phyloP scores from a whole-genome alignment of 202 grass and related monocot genomes.

The Schoenoplectus tabernaemontani region DNA sequence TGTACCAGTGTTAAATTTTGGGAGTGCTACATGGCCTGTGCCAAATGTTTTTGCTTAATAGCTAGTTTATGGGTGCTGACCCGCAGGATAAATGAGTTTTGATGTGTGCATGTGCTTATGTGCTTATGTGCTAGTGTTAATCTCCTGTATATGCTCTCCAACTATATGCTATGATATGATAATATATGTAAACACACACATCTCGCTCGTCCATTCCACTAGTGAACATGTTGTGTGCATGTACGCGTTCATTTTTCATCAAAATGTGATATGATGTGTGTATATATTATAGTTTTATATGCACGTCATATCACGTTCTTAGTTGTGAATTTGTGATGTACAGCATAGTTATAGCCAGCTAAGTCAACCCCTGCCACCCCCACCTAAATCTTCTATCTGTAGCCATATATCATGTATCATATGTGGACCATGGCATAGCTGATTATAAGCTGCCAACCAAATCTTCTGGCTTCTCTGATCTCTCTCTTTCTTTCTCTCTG shows the following conservation, averaged over 20 bases:
- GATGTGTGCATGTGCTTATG: neutral
- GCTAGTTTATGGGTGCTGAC: neutral
- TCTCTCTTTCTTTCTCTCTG: no score
- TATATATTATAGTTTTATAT: no score
- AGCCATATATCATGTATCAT: no score
- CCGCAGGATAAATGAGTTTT: neutral
- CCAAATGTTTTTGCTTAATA: neutral
- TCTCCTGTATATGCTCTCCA: neutral
- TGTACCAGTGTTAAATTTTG: neutral
- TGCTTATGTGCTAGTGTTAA: neutral
- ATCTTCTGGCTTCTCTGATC: no score
- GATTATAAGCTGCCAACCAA: no score
- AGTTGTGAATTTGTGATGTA: neutral
- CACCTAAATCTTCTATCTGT: neutral
- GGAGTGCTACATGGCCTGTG: neutral
- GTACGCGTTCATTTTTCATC: no score
- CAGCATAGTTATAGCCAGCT: neutral
- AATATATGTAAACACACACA: no score
- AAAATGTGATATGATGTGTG: no score
- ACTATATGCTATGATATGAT: neutral
- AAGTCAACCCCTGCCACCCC: neutral
- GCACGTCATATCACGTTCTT: no score
- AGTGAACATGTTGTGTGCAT: no score
- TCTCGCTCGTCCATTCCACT: no score
- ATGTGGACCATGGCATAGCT: no score